phyloP scores from a whole-genome alignment of 805 yeast genomes.

The Hagleromyces aurorensis region DNA sequence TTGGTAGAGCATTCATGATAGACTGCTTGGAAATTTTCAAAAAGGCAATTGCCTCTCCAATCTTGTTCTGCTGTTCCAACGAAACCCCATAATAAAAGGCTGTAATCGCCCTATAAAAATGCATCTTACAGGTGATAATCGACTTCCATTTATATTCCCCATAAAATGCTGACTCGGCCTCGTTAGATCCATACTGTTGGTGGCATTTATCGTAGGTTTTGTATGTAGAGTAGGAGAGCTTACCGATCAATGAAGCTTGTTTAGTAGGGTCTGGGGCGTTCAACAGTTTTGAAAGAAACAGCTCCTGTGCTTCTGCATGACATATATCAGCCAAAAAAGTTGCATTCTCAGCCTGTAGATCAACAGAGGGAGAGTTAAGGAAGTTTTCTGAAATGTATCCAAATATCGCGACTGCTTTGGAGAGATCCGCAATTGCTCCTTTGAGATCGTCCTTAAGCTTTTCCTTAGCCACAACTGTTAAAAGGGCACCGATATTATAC shows the following conservation, averaged over 20 bases:
- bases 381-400: constrained; percentile 70
- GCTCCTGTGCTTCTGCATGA: constrained; percentile 86
- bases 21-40: constrained; percentile 43
- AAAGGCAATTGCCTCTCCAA: constrained; percentile 72
- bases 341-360: constrained; percentile 61
- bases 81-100: constrained; percentile 50
- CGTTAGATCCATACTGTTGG: constrained; percentile 36
- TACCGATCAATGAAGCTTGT: constrained; percentile 67
- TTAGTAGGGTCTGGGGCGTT: constrained; percentile 35
- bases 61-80: constrained; percentile 47
- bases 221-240: constrained; percentile 58
- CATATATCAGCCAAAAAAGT: constrained; percentile 54
- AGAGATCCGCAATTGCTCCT: constrained; percentile 50
- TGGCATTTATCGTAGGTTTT: constrained; percentile 45
- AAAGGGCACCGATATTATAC: constrained; percentile 65
- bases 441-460: constrained; percentile 41
- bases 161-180: constrained; percentile 23
- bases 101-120: constrained; percentile 52
- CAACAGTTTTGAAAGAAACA: constrained; percentile 56
- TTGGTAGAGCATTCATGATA: constrained; percentile 22
- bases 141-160: constrained; percentile 47
- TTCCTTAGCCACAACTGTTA: constrained; percentile 43
- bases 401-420: constrained; percentile 73
- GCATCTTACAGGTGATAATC: constrained; percentile 42
- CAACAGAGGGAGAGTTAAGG: constrained; percentile 80